Conservation (phyloP, 805 yeast species). For the Candida sonorensis region DNA sequence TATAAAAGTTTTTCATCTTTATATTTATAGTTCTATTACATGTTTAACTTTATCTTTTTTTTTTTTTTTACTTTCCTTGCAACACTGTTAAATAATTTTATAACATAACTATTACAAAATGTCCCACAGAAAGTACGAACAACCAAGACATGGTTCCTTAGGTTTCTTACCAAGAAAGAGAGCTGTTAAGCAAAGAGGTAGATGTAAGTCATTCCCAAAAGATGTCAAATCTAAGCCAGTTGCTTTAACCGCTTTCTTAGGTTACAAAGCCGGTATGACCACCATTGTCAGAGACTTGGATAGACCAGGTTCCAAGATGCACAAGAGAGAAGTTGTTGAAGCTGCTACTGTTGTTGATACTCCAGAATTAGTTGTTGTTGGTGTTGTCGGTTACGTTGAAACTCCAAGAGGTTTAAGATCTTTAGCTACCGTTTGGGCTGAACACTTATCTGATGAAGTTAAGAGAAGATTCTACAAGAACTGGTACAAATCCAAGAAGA, state of each 20-base stretch:
- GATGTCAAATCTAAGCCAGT: conserved; percentile 97
- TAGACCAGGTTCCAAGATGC: conserved; percentile 99
- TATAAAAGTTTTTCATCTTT: neutral
- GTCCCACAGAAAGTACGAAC: conserved; percentile 99
- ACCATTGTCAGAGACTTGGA: conserved; percentile 99
- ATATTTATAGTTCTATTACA: neutral
- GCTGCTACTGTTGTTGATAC: conserved; percentile 99
- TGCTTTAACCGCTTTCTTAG: conserved; percentile 98
- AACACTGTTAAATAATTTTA: conserved; percentile 4
- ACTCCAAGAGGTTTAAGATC: conserved; percentile 99
- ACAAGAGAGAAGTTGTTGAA: conserved; percentile 99
- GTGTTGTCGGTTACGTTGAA: conserved; percentile 99
- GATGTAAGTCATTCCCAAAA: conserved; percentile 98
- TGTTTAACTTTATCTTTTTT: neutral
- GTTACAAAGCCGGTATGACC: conserved; percentile 99
- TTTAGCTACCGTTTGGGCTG: conserved; percentile 99
- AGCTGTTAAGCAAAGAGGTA: conserved; percentile 97
- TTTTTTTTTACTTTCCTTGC: conserved; percentile 1
- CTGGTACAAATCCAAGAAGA: conserved; percentile 99
- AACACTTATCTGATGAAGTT: conserved; percentile 98
- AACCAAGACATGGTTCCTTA: conserved; percentile 99
- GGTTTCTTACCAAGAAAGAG: conserved; percentile 99
- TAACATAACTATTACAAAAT: conserved; percentile 32
- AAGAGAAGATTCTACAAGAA: conserved; percentile 99
- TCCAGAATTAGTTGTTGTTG: conserved; percentile 98